These are phyloP conservation scores for Ogataea polymorpha DNA, from an alignment of 805 yeast species.

Conservation along the genomic window DNA sequence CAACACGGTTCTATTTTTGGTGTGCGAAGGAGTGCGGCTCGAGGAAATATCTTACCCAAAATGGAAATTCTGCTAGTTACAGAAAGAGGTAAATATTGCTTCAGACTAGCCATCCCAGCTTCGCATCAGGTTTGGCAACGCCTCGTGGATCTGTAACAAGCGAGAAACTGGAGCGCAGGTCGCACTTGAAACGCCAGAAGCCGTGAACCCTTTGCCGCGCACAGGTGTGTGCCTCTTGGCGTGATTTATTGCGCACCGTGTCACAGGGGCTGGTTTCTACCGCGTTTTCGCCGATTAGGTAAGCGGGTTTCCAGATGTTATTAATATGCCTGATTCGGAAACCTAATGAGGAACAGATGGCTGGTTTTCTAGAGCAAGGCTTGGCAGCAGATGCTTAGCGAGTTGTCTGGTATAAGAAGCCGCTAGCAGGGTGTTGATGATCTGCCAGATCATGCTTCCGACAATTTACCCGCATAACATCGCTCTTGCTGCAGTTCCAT, in stretches of 20 bases:
- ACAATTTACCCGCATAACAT: conserved; percentile 10
- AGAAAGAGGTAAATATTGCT: conserved; percentile 9
- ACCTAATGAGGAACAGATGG: conserved; percentile 16
- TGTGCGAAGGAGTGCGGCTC: conserved; percentile 17
- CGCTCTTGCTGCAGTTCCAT: conserved; percentile 12
- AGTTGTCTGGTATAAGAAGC: conserved; percentile 3
- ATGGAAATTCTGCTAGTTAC: conserved; percentile 4
- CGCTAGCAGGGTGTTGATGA: neutral
- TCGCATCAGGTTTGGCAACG: neutral
- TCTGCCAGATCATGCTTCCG: conserved; percentile 9
- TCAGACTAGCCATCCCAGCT: conserved; percentile 1
- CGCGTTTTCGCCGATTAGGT: neutral
- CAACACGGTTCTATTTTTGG: conserved; percentile 18
- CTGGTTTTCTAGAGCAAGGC: conserved; percentile 13
- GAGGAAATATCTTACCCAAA: conserved; percentile 6
- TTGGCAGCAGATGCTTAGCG: conserved; percentile 1
- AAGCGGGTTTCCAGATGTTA: conserved; percentile 8
- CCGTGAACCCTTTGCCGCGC: no score
- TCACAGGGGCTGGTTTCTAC: conserved; percentile 4
- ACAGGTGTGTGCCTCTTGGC: neutral
- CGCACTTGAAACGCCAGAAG: no score
- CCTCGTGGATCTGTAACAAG: neutral
- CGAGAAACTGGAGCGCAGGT: no score
- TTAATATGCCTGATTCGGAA: conserved; percentile 16
- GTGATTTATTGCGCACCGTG: conserved; percentile 3